A percentile compares a stretch with the other conserved stretches of the same genome.
Conservation (phyloP, 345 rosid genomes). For the Brassica juncea region DNA sequence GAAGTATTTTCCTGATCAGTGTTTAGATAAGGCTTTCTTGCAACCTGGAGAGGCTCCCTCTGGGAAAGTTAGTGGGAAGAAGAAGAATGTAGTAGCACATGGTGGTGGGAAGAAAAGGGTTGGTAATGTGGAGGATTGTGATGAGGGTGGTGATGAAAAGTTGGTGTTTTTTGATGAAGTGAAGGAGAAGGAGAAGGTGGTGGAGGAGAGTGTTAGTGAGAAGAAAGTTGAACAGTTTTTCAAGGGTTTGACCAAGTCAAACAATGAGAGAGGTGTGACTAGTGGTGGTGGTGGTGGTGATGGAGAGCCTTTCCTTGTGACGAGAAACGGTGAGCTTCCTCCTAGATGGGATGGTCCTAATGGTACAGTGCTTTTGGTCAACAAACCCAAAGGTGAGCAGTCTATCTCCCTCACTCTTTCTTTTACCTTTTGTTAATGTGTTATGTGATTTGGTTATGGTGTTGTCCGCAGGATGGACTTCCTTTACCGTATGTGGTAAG, state of each 20-base stretch:
- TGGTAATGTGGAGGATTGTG: constrained; percentile 12
- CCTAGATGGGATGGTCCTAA: constrained; percentile 82
- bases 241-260: constrained; percentile 77
- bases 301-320: constrained; percentile 73
- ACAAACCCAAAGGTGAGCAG: constrained; percentile 81
- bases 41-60: constrained; percentile 57
- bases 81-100: constrained; percentile 14
- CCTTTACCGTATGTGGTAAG: constrained; percentile 97
- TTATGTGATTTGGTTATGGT: constrained; percentile 24
- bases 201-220: constrained; percentile 51
- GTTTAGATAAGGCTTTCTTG: constrained; percentile 86
- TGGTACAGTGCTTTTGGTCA: constrained; percentile 82
- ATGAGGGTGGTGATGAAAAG: constrained; percentile 34
- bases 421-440: neutral
- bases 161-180: constrained; percentile 74
- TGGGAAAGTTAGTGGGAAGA: constrained; percentile 35
- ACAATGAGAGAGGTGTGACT: constrained; percentile 52
- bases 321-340: constrained; percentile 78
- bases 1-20: constrained; percentile 89
- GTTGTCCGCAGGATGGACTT: constrained; percentile 76
- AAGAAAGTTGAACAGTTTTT: constrained; percentile 90
- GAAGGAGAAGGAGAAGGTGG: constrained; percentile 37
- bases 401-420: neutral
- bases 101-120: constrained; percentile 28
- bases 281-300: constrained; percentile 45